Evolutionary conservation across 2,329 filamentous ascomycete species (phyloP), one percentile per base, ranked within the genome.

Genomic region (Verticillium tricorpus): DNA sequence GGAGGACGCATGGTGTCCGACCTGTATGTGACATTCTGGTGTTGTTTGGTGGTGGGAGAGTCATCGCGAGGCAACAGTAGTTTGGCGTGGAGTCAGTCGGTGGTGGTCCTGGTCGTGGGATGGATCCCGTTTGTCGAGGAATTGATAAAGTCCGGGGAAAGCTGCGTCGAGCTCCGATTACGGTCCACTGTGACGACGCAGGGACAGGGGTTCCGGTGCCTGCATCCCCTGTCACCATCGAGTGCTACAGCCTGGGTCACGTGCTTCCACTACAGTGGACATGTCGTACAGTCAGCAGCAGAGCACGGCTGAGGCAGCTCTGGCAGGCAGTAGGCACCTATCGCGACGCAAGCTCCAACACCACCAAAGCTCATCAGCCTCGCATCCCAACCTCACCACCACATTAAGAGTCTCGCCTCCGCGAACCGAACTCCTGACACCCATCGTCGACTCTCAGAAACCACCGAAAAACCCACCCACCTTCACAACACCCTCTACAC

Each of bases 1-100:
- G 73, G 81, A 2, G 32, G 56, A 28, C 56, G 56, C 56, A 58
- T 58, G 6, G 19, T 39, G 31, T 34, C 19, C 52, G 50, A 14
- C 15, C 25, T 14, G 22, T 17, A 17, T 54, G 45, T 55, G 28
- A 17, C 28, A 59, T 56, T 37, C 8, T 28, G 19, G 5, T 17
- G 57, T 50, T 19, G 25, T 37, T 22, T 31, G 35, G 35, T 32
- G 28, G 32, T 25, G 32, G 25, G 57, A 39, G 35, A 28, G n/a
- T 50, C 40, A 50, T 50, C 17, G 8, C n/a, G 40, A 22, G n/a
- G 28, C 5, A 28, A 28, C 28, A 28, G 28, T 28, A 5, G 34
- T 35, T 3, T 7, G 40, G 40, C 40, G 40, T 50, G n/a, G 19
- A 50, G 19, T 50, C 34, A 14, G 14, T 50, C 34, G 34, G 14